Base-by-base conservation (phyloP, 371 early-diverging fungal genomes). In the Mycotypha africana region DNA sequence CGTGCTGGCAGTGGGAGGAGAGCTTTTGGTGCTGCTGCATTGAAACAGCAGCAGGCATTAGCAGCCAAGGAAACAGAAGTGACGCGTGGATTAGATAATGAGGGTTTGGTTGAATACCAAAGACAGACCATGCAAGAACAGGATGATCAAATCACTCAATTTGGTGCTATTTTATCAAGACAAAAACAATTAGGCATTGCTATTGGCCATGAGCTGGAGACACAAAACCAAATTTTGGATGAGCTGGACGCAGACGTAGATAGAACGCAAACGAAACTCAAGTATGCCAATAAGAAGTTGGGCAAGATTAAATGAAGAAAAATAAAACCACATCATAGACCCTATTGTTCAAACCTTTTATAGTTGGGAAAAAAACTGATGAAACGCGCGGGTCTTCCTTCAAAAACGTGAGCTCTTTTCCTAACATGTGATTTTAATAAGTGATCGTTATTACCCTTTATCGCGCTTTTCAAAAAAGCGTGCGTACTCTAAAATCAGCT, bases 201-300 rank as follows among this genome's bases (percentile, higher is more conserved):
- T 16, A 94, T 96, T 46, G 85, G 88, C 11, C 68, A 91, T 26
- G 97, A 96, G 60, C 64, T 96, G 23, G 95, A 94, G 40, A 63
- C 79, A 46, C 97, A 96, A 54, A 96, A 89, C 66, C 85, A 86
- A 53, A 38, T 94, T 43, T 52, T 96, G 52, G 84, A 84, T 38
- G 93, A 94, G 43, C 51, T 96, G 15, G 89, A 89, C 47, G 67
- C 74, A 30, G 79, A 81, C 47, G 79, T 92, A 19, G 86, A 80
- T 37, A 62, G 85, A 38, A 91, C 90, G 6, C 71, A 78, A n/a
- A 74, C 65, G 21, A 88, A 89, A 47, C 58, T 95, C 16, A 81
- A 82, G 40, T 70, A 79, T 40, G 86, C 86, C 7, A 73, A 77
- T 38, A 89, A 88, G 51, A 88, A 91, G 58, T 69, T 91, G 41